Evolutionary conservation across 1,284 basidiomycete species (phyloP), one percentile per base, ranked within the genome.

Genomic region (Paramarasmius palmivorus): DNA sequence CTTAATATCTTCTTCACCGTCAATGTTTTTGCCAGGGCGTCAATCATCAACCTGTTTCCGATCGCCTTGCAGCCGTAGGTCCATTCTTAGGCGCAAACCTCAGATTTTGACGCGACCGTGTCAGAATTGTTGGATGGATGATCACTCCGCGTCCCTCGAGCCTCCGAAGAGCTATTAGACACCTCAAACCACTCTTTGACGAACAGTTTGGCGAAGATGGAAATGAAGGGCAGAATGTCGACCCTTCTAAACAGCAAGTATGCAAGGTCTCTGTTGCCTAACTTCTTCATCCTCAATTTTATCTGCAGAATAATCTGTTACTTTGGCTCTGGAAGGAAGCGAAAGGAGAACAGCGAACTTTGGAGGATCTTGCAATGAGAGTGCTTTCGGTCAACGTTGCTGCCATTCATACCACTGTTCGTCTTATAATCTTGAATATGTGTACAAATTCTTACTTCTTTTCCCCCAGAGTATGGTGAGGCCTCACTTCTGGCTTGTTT

Each of bases 1-100:
- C 59, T 74, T 2, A 69, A 63, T 47, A 62, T 69, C 7, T 50
- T 50, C 2, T 68, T 61, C 46, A 60, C 70, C 0, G 1, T 67
- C 4, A 63, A 68, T 32, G 57, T 73, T 10, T 14, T 66, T 32
- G 44, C 44, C 7, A 23, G 44, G 17, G 44, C 44, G 8, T 46
- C 44, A 17, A 32, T 46, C 44, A 46, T 46, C 25, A 46, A 46
- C 25, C 26, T 46, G 9, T 46, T 46, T 29, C 44, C 44, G 2
- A 26, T 29, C 6, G 25, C 25, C n/a, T 17, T 46, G 25, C 44
- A 46, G 19, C 14, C 25, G 44, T 46, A 26, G 8, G 44, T 32
- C 15, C n/a, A 6, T 15, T 26, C 7, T 29, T 8, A 14, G n/a
- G 20, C n/a, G 12, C 44, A 32, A 23, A n/a, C 17, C 25, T 32